A percentile compares a stretch with the other conserved stretches of the same genome.
phyloP scores from a whole-genome alignment of 2,329 filamentous ascomycete genomes.

The Exophiala alcalophila region DNA sequence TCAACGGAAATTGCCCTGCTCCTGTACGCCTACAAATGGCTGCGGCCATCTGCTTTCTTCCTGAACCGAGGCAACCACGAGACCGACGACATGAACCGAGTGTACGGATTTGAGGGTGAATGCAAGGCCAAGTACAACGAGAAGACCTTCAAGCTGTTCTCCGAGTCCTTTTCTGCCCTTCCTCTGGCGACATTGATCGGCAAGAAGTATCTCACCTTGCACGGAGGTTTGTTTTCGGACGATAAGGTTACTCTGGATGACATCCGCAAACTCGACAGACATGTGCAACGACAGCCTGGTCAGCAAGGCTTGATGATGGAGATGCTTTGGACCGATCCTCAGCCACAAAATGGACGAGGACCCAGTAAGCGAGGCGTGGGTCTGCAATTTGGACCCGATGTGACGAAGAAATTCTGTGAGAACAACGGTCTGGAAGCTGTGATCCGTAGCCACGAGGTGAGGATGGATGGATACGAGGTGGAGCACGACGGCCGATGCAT shows the following conservation, averaged over 20 bases:
- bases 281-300: conserved; percentile 87
- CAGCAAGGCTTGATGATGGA: conserved; percentile 99
- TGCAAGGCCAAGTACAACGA: conserved; percentile 98
- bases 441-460: conserved; percentile 94
- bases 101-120: conserved; percentile 97
- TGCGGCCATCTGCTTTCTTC: conserved; percentile 84
- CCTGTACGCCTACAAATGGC: conserved; percentile 95
- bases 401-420: conserved; percentile 95
- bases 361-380: conserved; percentile 97
- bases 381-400: conserved; percentile 92
- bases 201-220: conserved; percentile 31
- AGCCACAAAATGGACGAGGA: conserved; percentile 77
- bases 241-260: conserved; percentile 90
- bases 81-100: conserved; percentile 98
- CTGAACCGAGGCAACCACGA: conserved; percentile 98
- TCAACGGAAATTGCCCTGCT: conserved; percentile 94
- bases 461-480: conserved; percentile 99
- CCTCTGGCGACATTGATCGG: conserved; percentile 90
- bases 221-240: conserved; percentile 33
- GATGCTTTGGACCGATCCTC: conserved; percentile 99
- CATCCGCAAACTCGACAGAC: conserved; percentile 86
- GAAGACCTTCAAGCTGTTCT: conserved; percentile 93
- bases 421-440: conserved; percentile 91
- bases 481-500: conserved; percentile 96
- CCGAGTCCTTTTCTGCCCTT: conserved; percentile 92